Conservation (phyloP, 2,329 filamentous ascomycete genomes). For the Ceratocystis destructans region DNA sequence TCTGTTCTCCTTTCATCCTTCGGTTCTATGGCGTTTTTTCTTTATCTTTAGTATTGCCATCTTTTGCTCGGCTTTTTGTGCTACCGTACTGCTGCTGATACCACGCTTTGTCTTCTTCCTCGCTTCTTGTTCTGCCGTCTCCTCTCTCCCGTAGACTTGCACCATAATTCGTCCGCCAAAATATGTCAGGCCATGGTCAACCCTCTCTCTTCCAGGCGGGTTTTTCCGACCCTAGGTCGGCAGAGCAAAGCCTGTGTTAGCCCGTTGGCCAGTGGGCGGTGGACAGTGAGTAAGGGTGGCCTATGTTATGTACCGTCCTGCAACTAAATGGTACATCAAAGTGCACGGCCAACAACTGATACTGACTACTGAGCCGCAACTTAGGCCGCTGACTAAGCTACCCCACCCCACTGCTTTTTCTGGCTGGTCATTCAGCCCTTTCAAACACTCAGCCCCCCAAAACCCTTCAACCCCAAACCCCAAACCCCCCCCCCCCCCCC, state of each 20-base stretch:
- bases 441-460: background rate
- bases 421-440: background rate
- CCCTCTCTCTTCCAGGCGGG: constrained; percentile 20
- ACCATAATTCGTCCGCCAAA: constrained; percentile 12
- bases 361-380: background rate
- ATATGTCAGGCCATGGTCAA: background rate
- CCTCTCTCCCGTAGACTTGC: constrained; percentile 6
- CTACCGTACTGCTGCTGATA: background rate
- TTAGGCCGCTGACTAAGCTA: background rate
- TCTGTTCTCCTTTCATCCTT: constrained; percentile 16
- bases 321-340: background rate
- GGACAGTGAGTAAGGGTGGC: too few species aligned
- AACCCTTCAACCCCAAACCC: background rate
- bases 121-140: background rate
- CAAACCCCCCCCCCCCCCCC: background rate
- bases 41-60: background rate
- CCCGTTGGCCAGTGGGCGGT: background rate
- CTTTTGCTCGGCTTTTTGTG: constrained; percentile 6
- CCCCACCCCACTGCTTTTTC: background rate
- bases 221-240: constrained; percentile 19
- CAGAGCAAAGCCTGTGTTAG: background rate
- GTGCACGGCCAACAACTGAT: background rate
- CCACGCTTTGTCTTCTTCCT: background rate
- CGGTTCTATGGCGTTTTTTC: constrained; percentile 17
- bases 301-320: background rate